Base-by-base conservation (phyloP, 2,329 filamentous ascomycete genomes). In the Neonectria coccinea region DNA sequence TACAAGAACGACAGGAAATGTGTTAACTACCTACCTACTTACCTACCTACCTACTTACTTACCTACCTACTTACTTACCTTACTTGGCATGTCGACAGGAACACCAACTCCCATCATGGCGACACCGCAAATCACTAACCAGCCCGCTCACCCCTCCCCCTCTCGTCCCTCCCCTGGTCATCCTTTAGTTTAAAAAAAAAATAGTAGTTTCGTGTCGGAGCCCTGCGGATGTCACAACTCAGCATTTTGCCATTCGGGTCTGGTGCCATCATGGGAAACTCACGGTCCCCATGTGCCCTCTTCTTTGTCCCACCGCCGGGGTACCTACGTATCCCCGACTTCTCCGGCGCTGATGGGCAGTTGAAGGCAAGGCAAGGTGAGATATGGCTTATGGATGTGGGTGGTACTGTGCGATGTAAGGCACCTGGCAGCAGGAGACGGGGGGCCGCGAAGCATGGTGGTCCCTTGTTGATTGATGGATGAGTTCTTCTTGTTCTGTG, bases 261-360 rank as follows among this genome's bases (percentile, higher is more conserved):
- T 51, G 27, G 27, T 33, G n/a, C 48, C 22, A 10, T 31, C 27
- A 51, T 51, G 48, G 48, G 48, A 51, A 33, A 33, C 48, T 36
- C 27, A 20, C 48, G 11, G 16, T 51, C 29, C 45, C 22, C 12
- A n/a, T 29, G 22, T n/a, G 14, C 45, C 16, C 39, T 12, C 39
- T 12, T 31, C 25, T 29, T 36, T 36, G 33, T 36, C 5, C 36
- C 36, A 39, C 36, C 36, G 36, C 36, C 36, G 8, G 36, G 47
- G 8, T 27, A 48, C 45, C 12, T 48, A 48, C 25, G 25, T 25
- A 25, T 25, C 25, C 45, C 47, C 36, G 36, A 39, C 36, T 16
- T 39, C 36, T 39, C 36, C 36, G 36, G 36, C 7, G 47, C 27
- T 39, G 25, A 31, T 31, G 25, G 47, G 16, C 47, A 50, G 47